Conservation (phyloP, 345 rosid genomes). For the Bruguiera gymnorhiza region DNA sequence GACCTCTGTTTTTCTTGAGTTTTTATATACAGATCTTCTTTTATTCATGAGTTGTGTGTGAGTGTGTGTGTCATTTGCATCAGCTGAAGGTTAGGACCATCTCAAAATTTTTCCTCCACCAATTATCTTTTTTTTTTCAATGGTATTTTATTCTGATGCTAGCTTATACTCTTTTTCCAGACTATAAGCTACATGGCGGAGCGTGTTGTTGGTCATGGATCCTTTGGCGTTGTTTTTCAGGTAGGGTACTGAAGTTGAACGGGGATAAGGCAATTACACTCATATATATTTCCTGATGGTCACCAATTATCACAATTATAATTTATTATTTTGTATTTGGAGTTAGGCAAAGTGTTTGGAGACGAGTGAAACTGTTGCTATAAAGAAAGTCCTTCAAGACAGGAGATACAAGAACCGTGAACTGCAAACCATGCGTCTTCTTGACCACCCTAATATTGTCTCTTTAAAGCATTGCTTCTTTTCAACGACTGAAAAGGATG, state of each 20-base stretch:
- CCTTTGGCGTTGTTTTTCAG: slow-evolving; percentile 97
- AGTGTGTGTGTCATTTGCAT: not conserved
- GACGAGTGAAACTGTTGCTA: slow-evolving; percentile 94
- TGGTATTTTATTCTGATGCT: slow-evolving; percentile 1
- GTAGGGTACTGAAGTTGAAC: slow-evolving; percentile 29
- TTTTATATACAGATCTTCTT: not conserved
- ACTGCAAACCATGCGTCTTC: slow-evolving; percentile 95
- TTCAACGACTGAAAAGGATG: slow-evolving; percentile 93
- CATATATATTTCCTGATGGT: not conserved
- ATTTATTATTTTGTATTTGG: not conserved
- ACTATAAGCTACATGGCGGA: slow-evolving; percentile 99
- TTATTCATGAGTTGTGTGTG: not conserved
- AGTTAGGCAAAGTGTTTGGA: slow-evolving; percentile 88
- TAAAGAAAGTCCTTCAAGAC: slow-evolving; percentile 97
- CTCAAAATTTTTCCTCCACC: not conserved
- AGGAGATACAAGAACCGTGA: slow-evolving; percentile 97
- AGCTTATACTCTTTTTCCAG: slow-evolving; percentile 36
- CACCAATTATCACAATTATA: not conserved
- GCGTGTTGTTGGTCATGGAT: slow-evolving; percentile 96
- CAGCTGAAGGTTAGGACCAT: not conserved
- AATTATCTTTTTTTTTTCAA: not conserved
- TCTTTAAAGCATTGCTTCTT: slow-evolving; percentile 94
- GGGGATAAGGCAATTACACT: not conserved
- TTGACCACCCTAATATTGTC: slow-evolving; percentile 93
- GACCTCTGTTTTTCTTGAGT: not conserved